phyloP scores from a whole-genome alignment of 2,329 filamentous ascomycete species.

The Stachybotrys echinatus region DNA sequence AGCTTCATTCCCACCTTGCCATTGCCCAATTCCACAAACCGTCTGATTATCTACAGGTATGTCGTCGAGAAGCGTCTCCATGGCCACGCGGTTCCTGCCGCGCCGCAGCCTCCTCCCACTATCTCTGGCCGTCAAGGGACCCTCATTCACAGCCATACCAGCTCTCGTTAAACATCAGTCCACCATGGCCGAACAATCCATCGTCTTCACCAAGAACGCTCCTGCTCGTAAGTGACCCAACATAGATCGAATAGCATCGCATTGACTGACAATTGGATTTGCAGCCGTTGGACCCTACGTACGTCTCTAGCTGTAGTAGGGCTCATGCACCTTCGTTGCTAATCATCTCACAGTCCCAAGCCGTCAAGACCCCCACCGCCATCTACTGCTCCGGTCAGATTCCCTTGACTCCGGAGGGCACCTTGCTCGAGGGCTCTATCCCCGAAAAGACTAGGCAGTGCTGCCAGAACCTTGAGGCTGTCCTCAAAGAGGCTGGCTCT shows the following conservation, averaged over 20 bases:
- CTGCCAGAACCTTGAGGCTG: constrained; percentile 75
- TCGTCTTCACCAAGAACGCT: constrained; percentile 54
- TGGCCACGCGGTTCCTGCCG: constrained; percentile 13
- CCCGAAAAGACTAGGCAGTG: constrained; percentile 57
- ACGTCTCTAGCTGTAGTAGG: constrained; percentile 20
- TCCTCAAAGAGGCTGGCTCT: constrained; percentile 77
- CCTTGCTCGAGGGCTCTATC: constrained; percentile 53
- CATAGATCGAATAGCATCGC: neutral
- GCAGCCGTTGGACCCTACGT: constrained; percentile 60
- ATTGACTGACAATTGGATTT: neutral
- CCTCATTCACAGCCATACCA: constrained; percentile 24
- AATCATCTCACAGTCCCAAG: constrained; percentile 47
- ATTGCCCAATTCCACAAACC: neutral
- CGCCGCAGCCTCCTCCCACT: constrained; percentile 12
- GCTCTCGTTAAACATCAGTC: constrained; percentile 23
- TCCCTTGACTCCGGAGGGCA: constrained; percentile 55
- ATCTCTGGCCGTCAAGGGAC: constrained; percentile 4
- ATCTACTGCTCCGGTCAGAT: constrained; percentile 71
- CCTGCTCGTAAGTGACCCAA: constrained; percentile 44
- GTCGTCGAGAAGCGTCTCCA: constrained; percentile 13
- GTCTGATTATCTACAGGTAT: constrained; percentile 9
- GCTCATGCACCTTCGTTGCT: neutral
- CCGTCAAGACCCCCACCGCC: constrained; percentile 59
- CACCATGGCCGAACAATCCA: constrained; percentile 42
- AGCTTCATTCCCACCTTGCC: neutral